Base-by-base conservation (phyloP, 371 early-diverging fungal species). In the Syncephalastrum sp. region DNA sequence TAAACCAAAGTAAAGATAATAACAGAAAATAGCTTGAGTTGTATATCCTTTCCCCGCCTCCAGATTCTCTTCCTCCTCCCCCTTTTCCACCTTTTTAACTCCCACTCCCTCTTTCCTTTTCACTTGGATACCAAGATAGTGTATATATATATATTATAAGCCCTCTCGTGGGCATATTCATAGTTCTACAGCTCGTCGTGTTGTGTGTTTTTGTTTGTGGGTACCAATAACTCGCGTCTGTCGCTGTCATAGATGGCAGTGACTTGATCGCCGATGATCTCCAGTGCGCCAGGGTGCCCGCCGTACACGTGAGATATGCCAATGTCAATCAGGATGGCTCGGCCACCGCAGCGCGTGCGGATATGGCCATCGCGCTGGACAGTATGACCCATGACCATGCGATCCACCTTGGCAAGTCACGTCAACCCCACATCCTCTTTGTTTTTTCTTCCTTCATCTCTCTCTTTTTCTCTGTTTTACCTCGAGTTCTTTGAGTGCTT, bases 361-460 rank as follows among this genome's bases (percentile, higher is more conserved):
- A 91, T 83, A 29, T 67, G 59, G 3, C 89, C 89, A 48, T 75
- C 72, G 24, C 71, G 66, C 53, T 90, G 90, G 1, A 85, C 81
- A 0, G 91, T 92, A 55, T 92, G 92, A 1, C 90, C 92, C 24
- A 91, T 74, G 2, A 92, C 84, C 82, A 92, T 88, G 3, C 91
- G 74, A 57, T 85, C 83, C 3, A 87, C 90, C 78, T 83, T 51
- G 16, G 42, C 46, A 42, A 47, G 17, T 47, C 54, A 27, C 13
- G 44, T 54, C 41, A 17, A 29, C 17, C 2, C 38, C 38, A 17
- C 21, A 53, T 53, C 19, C 25, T n/a, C 17, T 27, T 14, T 42
- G 6, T 49, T 3, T 23, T 25, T n/a, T 23, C 3, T 50, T 17
- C 6, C 13, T 3, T 47, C 29, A 6, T 29, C 29, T 29, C 29